These are phyloP conservation scores for Moesziomyces globuligerus DNA, from an alignment of 1,284 basidiomycete species.

Conservation along the genomic window DNA sequence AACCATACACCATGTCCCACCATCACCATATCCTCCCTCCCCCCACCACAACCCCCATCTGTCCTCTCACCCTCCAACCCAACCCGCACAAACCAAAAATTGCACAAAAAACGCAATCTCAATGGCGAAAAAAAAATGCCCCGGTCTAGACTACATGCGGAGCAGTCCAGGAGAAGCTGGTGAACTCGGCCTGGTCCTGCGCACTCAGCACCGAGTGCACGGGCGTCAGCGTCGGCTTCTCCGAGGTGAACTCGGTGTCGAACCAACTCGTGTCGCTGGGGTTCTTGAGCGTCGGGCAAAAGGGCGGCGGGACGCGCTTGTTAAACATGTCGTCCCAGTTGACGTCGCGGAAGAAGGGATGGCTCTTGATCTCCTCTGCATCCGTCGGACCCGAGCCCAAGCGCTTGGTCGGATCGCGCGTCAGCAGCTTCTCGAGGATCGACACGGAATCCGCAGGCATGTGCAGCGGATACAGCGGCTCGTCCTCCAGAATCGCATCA, in stretches of 20 bases:
- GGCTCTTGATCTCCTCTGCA: conserved; percentile 96
- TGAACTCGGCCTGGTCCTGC: conserved; percentile 79
- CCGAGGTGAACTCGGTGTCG: conserved; percentile 94
- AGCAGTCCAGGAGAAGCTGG: conserved; percentile 58
- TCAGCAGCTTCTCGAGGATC: conserved; percentile 90
- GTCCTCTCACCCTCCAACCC: no score
- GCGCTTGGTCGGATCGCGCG: conserved; percentile 88
- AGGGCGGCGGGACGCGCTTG: conserved; percentile 96
- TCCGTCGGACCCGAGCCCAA: conserved; percentile 94
- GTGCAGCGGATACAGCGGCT: conserved; percentile 98
- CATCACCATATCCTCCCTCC: no score
- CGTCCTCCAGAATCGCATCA: conserved; percentile 97
- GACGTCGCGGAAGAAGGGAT: conserved; percentile 98
- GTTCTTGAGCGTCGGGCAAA: conserved; percentile 87
- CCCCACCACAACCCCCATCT: no score
- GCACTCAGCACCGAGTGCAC: conserved; percentile 94
- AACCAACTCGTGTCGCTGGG: conserved; percentile 77
- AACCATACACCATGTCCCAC: no score
- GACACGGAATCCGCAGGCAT: conserved; percentile 98
- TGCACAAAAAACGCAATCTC: no score
- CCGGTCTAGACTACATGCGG: conserved; percentile 19
- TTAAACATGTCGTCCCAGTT: conserved; percentile 94
- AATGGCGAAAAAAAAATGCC: no score
- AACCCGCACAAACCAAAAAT: background rate
- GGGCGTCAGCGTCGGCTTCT: conserved; percentile 96